Conservation (phyloP, 345 rosid species). For the Boechera retrofracta region DNA sequence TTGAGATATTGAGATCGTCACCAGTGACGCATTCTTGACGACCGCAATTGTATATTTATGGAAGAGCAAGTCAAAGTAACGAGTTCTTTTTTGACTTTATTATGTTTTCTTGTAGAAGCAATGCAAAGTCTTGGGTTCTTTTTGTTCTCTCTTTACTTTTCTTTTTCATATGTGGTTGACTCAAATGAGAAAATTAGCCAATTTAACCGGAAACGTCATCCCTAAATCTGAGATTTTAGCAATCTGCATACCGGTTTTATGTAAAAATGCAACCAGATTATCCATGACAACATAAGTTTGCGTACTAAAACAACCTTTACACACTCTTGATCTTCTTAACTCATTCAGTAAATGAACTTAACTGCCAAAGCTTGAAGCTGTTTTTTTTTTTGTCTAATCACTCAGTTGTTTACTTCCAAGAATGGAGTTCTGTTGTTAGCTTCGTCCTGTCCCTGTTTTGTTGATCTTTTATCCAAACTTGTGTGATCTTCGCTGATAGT, state of each 20-base stretch:
- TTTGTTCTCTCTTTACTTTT: constrained; percentile 1
- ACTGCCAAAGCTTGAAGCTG: neutral
- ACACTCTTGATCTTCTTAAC: constrained; percentile 10
- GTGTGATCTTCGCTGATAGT: constrained; percentile 36
- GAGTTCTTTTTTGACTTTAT: constrained; percentile 26
- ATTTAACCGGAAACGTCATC: constrained; percentile 2
- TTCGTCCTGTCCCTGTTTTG: constrained; percentile 50
- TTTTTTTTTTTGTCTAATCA: neutral
- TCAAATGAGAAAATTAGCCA: constrained; percentile 7
- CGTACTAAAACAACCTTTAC: constrained; percentile 18
- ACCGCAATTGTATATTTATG: neutral
- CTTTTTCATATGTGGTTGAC: constrained; percentile 16
- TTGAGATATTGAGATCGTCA: constrained; percentile 16
- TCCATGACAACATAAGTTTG: constrained; percentile 23
- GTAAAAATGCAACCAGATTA: constrained; percentile 11
- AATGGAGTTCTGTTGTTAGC: constrained; percentile 73
- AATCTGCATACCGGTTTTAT: neutral
- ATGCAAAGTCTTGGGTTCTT: constrained; percentile 22
- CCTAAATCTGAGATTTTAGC: neutral
- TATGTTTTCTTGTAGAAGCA: constrained; percentile 17
- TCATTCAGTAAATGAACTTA: constrained; percentile 36
- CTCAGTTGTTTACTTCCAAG: constrained; percentile 58
- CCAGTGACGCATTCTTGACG: constrained; percentile 32
- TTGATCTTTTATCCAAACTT: constrained; percentile 40
- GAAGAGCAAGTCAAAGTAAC: constrained; percentile 30